Evolutionary conservation across 2,329 filamentous ascomycete species (phyloP), one percentile per base, ranked within the genome.

Genomic region (Blastomyces gilchristii): DNA sequence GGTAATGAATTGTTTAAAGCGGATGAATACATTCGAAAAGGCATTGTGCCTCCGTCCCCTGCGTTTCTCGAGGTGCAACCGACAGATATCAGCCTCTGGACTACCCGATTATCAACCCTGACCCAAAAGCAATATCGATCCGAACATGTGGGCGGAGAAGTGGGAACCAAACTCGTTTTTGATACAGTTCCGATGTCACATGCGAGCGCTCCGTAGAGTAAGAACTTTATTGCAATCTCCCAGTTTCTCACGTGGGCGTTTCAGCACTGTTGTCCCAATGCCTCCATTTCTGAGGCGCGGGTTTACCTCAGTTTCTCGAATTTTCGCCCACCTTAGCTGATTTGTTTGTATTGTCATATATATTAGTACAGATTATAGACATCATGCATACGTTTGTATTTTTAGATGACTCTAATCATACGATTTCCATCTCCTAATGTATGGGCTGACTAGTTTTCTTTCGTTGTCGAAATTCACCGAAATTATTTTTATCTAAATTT

Each of bases 21-120:
- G 12, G 69, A 72, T 64, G 54, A 68, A 63, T 72, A 71, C 67
- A 64, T 66, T 5, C 62, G 58, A 61, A 57, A 54, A 45, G 66
- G 63, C 28, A 50, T 41, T 8, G 37, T 63, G 11, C 56, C 62
- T n/a, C 70, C 67, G 43, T 61, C 57, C 0, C 47, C 47, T 3
- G 62, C 63, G 4, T 50, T 63, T 57, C 22, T 63, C 2, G 63
- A 65, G 6, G 58, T 57, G 31, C 39, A 65, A 3, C 4, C 63
- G 18, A 61, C 65, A 31, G 49, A 62, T 31, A 56, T 63, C 28
- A 34, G 9, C 28, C 18, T 58, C 11, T 73, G 71, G 71, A 57
- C 63, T 16, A 22, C 34, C 49, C 64, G 63, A 50, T 34, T 73
- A 22, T 63, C 58, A 5, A 16, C 39, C 34, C 53, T 72, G 22